Evolutionary conservation across 2,329 filamentous ascomycete genomes (phyloP), one percentile per base, ranked within the genome.

Genomic region (Aaosphaeria arxii): DNA sequence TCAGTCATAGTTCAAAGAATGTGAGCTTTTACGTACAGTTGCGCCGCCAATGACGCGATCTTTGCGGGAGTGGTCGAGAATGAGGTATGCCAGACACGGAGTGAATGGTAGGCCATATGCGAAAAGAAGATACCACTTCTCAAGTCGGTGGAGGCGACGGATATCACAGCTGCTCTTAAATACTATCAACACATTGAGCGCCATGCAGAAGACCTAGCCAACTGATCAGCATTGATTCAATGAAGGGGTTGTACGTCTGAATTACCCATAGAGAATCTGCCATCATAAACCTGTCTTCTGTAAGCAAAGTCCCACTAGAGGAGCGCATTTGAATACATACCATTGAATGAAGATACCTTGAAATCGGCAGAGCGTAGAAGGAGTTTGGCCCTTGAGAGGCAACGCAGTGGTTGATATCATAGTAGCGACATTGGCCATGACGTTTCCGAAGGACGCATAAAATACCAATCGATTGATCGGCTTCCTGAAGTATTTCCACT

Each of bases 381-480:
- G 53, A 1, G 76, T 69, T 2, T 62, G 24, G 1, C 47, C 30
- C 7, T 40, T 43, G 0, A 33, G 11, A 2, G 62, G 55, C 5
- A 89, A 71, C 36, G 83, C 87, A 1, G 79, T 76, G 33, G 80
- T 78, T 0, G 86, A 84, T 61, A 92, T 88, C 32, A 92, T 69
- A 0, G 89, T 91, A 1, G 85, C 88, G 13, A 89, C 79, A 65
- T 90, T 92, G 52, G 82, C 83, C 69, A 91, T 76, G 58, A 92
- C 77, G 61, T 95, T 95, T 6, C 89, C 89, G 62, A 89, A 87
- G 0, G 87, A 87, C 5, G 89, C 89, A 66, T 87, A 94, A 67
- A 95, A 92, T 7, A 92, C 85, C 0, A 95, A 77, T 13, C 89
- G 80, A 63, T 94, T 94, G 72, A 94, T 91, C n/a, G 89, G 87